phyloP scores from a whole-genome alignment of 2,329 filamentous ascomycete genomes.

The Fusarium sp. region DNA sequence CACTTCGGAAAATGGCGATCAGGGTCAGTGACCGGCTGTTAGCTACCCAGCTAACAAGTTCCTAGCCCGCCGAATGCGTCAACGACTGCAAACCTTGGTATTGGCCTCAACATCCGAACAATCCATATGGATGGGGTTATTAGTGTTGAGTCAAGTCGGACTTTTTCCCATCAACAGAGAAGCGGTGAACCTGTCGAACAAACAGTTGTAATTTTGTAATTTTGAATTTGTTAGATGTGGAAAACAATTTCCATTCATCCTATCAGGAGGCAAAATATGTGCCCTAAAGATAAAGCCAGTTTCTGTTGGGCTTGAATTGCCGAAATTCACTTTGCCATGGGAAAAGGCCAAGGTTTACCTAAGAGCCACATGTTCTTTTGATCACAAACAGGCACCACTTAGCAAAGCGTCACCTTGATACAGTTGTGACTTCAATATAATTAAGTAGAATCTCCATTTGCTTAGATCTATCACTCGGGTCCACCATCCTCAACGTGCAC shows the following conservation, averaged over 20 bases:
- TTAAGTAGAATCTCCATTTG: background rate
- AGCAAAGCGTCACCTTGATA: background rate
- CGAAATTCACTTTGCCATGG: background rate
- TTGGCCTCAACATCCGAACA: background rate
- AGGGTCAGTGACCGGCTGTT: background rate
- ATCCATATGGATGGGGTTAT: background rate
- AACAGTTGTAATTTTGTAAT: background rate
- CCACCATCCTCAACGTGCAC: background rate
- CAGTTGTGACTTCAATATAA: background rate
- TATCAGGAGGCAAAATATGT: background rate
- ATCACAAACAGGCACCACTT: background rate
- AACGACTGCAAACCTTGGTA: background rate
- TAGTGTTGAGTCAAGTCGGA: background rate
- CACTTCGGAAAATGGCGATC: background rate
- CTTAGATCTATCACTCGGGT: background rate
- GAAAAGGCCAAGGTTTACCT: background rate
- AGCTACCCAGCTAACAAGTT: background rate
- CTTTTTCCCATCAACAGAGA: background rate
- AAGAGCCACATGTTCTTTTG: background rate
- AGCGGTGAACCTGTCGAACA: background rate
- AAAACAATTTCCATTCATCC: background rate
- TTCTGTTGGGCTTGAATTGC: background rate
- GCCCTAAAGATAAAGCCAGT: background rate
- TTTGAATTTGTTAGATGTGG: background rate
- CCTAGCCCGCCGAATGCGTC: background rate